Evolutionary conservation across 768 basidiomycete species (phyloP).

Genomic region (Rubroboletus pulcherrimus): DNA sequence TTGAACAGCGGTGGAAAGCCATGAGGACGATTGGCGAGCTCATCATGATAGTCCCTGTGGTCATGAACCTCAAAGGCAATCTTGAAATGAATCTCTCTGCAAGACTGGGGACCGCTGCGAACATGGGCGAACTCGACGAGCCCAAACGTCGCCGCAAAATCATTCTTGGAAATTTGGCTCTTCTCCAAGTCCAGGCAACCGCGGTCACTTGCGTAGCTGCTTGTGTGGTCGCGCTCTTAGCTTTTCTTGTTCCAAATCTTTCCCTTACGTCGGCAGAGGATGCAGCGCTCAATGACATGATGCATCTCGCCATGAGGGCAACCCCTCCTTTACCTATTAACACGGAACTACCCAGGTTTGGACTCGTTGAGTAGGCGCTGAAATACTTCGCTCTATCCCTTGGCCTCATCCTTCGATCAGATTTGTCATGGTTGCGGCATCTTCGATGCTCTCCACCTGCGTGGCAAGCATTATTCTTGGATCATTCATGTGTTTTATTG

Average conservation of each 20-base stretch:
- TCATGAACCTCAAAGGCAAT: conserved; percentile 96
- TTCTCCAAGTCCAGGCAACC: conserved; percentile 92
- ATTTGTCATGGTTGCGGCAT: conserved; percentile 71
- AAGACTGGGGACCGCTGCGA: conserved; percentile 90
- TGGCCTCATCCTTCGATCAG: conserved; percentile 37
- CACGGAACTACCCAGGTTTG: conserved; percentile 33
- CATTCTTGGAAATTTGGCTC: conserved; percentile 75
- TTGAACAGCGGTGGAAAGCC: conserved; percentile 75
- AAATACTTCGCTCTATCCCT: background rate
- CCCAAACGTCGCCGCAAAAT: conserved; percentile 56
- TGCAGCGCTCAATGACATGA: conserved; percentile 10
- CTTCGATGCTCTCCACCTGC: conserved; percentile 78
- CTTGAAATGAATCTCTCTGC: conserved; percentile 99
- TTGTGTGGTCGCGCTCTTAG: conserved; percentile 68
- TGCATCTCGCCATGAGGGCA: conserved; percentile 14
- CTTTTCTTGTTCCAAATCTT: conserved; percentile 51
- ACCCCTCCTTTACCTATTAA: conserved; percentile 23
- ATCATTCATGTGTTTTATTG: conserved; percentile 85
- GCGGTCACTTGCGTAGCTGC: conserved; percentile 87
- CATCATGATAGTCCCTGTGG: conserved; percentile 92
- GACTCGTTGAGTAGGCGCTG: conserved; percentile 36
- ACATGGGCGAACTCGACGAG: conserved; percentile 87
- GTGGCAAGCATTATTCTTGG: conserved; percentile 77
- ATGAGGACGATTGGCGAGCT: conserved; percentile 91
- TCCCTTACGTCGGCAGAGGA: conserved; percentile 6